Evolutionary conservation across 495 filamentous ascomycete genomes (phyloP).

Genomic region (Extremus antarcticus): DNA sequence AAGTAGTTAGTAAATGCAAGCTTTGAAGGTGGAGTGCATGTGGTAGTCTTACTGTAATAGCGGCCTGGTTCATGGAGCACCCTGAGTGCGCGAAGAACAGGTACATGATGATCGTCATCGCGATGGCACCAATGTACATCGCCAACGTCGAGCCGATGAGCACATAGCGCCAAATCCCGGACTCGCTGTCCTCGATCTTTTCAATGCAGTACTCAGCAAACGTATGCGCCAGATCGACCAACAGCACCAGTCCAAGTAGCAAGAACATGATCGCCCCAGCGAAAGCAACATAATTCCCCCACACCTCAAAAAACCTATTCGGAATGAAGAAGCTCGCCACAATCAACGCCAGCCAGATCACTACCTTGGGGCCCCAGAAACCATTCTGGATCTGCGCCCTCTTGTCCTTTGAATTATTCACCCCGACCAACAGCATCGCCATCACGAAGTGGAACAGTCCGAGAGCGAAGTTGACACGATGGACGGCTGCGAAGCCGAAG

Average conservation of each 20-base stretch:
- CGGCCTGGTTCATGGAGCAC: slow-evolving; percentile 89
- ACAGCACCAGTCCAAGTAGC: slow-evolving; percentile 77
- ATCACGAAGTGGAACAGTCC: slow-evolving; percentile 86
- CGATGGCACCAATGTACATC: slow-evolving; percentile 84
- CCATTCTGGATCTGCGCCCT: slow-evolving; percentile 88
- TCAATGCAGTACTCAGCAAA: slow-evolving; percentile 94
- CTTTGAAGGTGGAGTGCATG: neutral
- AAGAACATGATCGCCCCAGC: slow-evolving; percentile 88
- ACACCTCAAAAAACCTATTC: slow-evolving; percentile 87
- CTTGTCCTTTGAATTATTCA: slow-evolving; percentile 74
- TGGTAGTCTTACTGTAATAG: slow-evolving; percentile 44
- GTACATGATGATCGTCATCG: slow-evolving; percentile 94
- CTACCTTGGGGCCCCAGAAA: slow-evolving; percentile 79
- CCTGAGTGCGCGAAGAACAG: slow-evolving; percentile 79
- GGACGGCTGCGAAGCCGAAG: slow-evolving; percentile 90
- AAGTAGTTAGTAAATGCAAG: neutral
- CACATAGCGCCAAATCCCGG: slow-evolving; percentile 67
- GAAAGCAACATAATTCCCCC: slow-evolving; percentile 88
- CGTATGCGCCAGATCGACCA: slow-evolving; percentile 93
- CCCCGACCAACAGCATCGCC: slow-evolving; percentile 72
- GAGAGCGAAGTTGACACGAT: slow-evolving; percentile 94
- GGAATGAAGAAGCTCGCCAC: slow-evolving; percentile 92
- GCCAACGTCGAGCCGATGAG: slow-evolving; percentile 84
- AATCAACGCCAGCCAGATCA: slow-evolving; percentile 76
- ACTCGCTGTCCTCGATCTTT: slow-evolving; percentile 86